Percentiles rank a stretch among this genome's conserved stretches.
Evolutionary conservation across 441 rosid species (phyloP).

Genomic region (Adansonia grandidieri): DNA sequence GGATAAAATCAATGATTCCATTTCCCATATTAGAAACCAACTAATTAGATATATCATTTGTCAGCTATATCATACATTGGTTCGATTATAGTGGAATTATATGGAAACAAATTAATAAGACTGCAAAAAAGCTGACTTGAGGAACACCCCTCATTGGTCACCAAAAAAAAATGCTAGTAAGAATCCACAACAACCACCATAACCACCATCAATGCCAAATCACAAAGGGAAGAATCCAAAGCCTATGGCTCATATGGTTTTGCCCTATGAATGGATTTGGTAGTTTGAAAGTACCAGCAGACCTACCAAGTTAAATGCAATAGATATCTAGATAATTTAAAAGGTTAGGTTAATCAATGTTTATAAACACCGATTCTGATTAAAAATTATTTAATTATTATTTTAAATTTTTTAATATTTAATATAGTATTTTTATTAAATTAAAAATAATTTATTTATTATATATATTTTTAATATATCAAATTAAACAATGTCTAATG

Average conservation of each 20-base stretch:
- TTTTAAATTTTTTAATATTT: too few species aligned
- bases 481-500: neutral
- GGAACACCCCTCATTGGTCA: too few species aligned
- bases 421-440: too few species aligned
- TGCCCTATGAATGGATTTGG: too few species aligned
- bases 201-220: conserved; percentile 1
- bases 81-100: neutral
- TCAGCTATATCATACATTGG: neutral
- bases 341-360: too few species aligned
- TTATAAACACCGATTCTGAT: neutral
- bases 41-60: neutral
- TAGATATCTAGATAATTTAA: neutral
- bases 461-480: too few species aligned
- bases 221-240: neutral
- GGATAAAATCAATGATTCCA: too few species aligned
- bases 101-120: neutral
- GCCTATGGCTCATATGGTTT: neutral
- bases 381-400: too few species aligned
- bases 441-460: too few species aligned
- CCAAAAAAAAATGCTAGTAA: neutral
- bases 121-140: neutral
- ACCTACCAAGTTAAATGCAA: neutral
- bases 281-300: neutral
- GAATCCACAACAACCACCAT: neutral
- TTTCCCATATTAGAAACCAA: neutral